Conservation (phyloP, 2,329 filamentous ascomycete species). For the Volutella citrinella region DNA sequence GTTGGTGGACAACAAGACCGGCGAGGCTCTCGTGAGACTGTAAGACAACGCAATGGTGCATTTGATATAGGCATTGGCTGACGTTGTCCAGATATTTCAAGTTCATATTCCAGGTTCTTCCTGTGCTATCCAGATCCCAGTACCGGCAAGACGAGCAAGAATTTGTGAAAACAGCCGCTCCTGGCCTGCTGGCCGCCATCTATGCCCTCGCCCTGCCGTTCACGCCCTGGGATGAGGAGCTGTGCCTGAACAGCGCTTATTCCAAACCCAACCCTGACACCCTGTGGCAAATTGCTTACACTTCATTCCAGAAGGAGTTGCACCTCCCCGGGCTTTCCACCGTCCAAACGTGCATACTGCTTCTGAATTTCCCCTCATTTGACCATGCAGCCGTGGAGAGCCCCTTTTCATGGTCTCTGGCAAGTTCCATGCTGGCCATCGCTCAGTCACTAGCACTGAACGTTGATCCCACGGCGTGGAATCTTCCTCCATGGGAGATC, state of each 20-base stretch:
- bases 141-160: constrained; percentile 7
- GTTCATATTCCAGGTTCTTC: constrained; percentile 17
- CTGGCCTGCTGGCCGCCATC: constrained; percentile 14
- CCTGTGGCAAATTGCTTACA: constrained; percentile 17
- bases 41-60: constrained; percentile 6
- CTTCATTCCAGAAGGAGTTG: constrained; percentile 16
- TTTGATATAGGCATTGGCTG: background rate
- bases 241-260: constrained; percentile 18
- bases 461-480: constrained; percentile 13
- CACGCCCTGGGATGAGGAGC: constrained; percentile 15
- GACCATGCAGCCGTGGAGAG: constrained; percentile 15
- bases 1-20: constrained; percentile 10
- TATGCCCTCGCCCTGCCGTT: constrained; percentile 18
- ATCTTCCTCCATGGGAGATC: constrained; percentile 11
- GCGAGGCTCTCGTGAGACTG: constrained; percentile 13
- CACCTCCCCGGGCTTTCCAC: constrained; percentile 15
- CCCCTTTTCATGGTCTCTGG: constrained; percentile 14
- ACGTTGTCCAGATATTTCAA: constrained; percentile 6
- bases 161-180: constrained; percentile 13
- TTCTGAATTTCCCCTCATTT: constrained; percentile 12
- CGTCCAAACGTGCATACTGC: constrained; percentile 13
- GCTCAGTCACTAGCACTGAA: constrained; percentile 14
- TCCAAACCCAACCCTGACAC: constrained; percentile 12
- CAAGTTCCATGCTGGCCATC: constrained; percentile 11
- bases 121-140: constrained; percentile 14